Conservation (phyloP, 169 alveolate species). For the Plasmodium vivax region DNA sequence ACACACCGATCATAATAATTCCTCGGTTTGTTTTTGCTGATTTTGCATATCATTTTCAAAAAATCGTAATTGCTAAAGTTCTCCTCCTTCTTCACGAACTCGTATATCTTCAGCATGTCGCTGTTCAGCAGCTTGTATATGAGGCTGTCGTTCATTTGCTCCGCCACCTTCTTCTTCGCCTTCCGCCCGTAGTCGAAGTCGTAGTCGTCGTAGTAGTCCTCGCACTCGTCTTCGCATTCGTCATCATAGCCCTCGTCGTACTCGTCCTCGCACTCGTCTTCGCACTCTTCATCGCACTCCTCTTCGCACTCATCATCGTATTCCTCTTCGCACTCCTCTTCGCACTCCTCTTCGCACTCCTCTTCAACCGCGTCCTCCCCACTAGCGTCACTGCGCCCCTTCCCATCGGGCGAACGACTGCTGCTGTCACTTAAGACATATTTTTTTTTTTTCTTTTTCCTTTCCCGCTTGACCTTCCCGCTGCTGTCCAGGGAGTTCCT, state of each 20-base stretch:
- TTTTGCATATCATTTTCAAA: slow-evolving; percentile 63
- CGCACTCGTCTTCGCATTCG: neutral
- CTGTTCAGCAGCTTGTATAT: slow-evolving; percentile 35
- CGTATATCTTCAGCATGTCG: slow-evolving; percentile 52
- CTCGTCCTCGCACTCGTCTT: neutral
- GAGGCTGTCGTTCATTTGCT: slow-evolving; percentile 32
- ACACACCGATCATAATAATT: slow-evolving; percentile 53
- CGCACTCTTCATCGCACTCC: neutral
- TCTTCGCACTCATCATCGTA: neutral
- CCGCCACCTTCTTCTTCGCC: slow-evolving; percentile 3
- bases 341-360: neutral
- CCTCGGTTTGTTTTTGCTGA: slow-evolving; percentile 17
- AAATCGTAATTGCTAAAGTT: slow-evolving; percentile 59
- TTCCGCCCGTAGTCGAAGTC: neutral
- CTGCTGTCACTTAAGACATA: slow-evolving; percentile 30
- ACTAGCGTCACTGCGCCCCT: neutral
- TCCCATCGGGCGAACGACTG: neutral
- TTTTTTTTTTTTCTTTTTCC: slow-evolving; percentile 42
- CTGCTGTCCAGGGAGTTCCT: neutral
- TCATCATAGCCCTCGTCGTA: neutral
- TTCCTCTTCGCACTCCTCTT: neutral
- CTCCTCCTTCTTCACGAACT: slow-evolving; percentile 50
- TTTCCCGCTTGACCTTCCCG: neutral
- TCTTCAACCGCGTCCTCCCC: neutral
- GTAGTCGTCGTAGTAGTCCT: neutral